Conservation (phyloP, 352 stramenopile species). For the Phytophthora colocasiae region DNA sequence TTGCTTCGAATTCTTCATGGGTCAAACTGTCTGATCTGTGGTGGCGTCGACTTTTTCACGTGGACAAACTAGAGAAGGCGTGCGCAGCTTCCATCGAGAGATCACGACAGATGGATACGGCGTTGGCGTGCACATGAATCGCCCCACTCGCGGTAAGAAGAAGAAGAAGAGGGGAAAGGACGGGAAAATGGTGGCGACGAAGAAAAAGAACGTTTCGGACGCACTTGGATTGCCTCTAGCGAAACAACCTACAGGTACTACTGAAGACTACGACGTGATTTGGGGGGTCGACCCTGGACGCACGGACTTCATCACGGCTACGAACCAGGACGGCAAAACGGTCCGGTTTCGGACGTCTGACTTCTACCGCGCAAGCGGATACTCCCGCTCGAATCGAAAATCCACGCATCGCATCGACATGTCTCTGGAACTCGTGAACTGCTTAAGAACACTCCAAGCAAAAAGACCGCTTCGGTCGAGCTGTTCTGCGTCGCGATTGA, state of each 20-base stretch:
- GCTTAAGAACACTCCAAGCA: too few relatives aligned
- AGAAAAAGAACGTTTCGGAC: background rate
- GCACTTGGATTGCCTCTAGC: background rate
- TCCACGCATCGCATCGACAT: too few relatives aligned
- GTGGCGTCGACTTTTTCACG: constrained; percentile 13
- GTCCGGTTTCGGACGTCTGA: too few relatives aligned
- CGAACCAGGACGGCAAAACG: too few relatives aligned
- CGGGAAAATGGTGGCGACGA: background rate
- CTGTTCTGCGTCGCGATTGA: too few relatives aligned
- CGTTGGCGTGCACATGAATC: constrained; percentile 12
- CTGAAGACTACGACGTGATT: too few relatives aligned
- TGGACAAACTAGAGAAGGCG: constrained; percentile 8
- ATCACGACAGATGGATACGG: constrained; percentile 15
- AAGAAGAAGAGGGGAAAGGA: background rate
- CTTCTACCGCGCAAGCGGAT: too few relatives aligned
- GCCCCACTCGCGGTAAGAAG: background rate
- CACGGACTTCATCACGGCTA: too few relatives aligned
- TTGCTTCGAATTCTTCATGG: background rate
- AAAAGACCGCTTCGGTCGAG: too few relatives aligned
- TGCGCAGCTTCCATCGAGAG: constrained; percentile 6
- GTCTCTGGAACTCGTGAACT: too few relatives aligned
- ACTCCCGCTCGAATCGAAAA: too few relatives aligned
- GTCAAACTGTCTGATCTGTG: background rate
- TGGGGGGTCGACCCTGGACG: too few relatives aligned
- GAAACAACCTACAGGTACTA: background rate